These are phyloP conservation scores for Penicillium brevicompactum DNA, from an alignment of 2,329 filamentous ascomycete genomes.

Conservation along the genomic window DNA sequence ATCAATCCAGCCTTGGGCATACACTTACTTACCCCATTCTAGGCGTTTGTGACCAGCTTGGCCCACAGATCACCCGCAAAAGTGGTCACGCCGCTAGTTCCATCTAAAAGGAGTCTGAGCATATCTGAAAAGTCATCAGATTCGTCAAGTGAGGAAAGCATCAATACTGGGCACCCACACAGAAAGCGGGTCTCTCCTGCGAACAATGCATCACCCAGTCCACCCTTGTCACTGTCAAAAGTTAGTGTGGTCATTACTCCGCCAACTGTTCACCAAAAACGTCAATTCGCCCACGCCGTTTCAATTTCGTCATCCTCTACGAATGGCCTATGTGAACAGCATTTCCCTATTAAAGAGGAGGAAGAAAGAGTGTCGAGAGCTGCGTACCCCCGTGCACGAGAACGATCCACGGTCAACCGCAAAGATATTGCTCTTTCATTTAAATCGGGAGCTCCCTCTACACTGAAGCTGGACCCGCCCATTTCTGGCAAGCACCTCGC, in stretches of 20 bases:
- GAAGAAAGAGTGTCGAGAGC: neutral
- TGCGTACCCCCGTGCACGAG: neutral
- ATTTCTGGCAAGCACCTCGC: neutral
- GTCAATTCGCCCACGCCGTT: neutral
- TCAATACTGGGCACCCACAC: neutral
- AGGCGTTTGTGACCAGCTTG: conserved; percentile 11
- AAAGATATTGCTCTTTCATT: neutral
- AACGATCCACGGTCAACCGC: neutral
- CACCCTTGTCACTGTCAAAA: neutral
- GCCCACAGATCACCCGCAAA: conserved; percentile 15
- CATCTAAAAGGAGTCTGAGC: neutral
- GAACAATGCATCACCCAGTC: neutral
- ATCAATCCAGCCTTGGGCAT: neutral
- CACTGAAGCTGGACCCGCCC: neutral
- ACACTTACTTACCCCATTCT: neutral
- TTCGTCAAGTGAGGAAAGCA: neutral
- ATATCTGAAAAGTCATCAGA: neutral
- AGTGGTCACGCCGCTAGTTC: neutral
- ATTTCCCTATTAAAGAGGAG: conserved; percentile 1
- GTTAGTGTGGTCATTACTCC: conserved; percentile 7
- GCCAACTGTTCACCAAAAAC: conserved; percentile 1
- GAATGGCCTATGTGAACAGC: neutral
- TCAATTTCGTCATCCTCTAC: neutral
- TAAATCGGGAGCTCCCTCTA: neutral
- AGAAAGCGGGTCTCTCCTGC: neutral